These are phyloP conservation scores for Kodamaea fungicola DNA, from an alignment of 1,139 yeast species.

Conservation along the genomic window DNA sequence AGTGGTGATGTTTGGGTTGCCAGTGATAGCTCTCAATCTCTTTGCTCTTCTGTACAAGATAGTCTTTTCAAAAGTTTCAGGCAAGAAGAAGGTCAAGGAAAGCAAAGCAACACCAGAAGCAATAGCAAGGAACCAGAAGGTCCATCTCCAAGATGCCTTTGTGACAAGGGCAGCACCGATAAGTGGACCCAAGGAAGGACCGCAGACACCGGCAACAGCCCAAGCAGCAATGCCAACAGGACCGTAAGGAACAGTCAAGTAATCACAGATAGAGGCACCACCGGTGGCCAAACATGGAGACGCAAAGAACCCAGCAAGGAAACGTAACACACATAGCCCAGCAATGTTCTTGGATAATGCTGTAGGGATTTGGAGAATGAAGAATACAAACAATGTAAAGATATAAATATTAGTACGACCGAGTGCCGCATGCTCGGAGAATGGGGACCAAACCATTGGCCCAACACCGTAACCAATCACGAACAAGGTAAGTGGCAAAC, in stretches of 20 bases:
- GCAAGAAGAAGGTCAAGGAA: constrained; percentile 24
- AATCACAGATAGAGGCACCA: constrained; percentile 34
- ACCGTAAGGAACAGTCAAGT: constrained; percentile 21
- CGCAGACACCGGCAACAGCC: constrained; percentile 35
- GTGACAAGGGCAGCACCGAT: constrained; percentile 29
- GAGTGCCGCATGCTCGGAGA: constrained; percentile 38
- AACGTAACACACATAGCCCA: constrained; percentile 28
- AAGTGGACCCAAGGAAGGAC: constrained; percentile 36
- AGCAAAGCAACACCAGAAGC: constrained; percentile 26
- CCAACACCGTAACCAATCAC: constrained; percentile 40
- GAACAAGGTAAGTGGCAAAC: constrained; percentile 33
- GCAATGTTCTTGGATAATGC: constrained; percentile 29
- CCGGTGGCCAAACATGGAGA: constrained; percentile 36
- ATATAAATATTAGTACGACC: constrained; percentile 49
- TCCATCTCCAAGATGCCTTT: constrained; percentile 35
- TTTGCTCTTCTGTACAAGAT: constrained; percentile 32
- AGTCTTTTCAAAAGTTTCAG: constrained; percentile 35
- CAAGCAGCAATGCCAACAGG: constrained; percentile 32
- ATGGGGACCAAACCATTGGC: constrained; percentile 36
- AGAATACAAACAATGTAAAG: constrained; percentile 24
- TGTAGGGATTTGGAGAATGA: constrained; percentile 27
- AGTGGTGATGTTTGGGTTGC: constrained; percentile 27
- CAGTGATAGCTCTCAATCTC: constrained; percentile 32
- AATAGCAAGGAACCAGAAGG: constrained; percentile 36
- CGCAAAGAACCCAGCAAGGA: constrained; percentile 33